Evolutionary conservation across 1,284 basidiomycete species (phyloP).

Genomic region (Pholiota adiposa): DNA sequence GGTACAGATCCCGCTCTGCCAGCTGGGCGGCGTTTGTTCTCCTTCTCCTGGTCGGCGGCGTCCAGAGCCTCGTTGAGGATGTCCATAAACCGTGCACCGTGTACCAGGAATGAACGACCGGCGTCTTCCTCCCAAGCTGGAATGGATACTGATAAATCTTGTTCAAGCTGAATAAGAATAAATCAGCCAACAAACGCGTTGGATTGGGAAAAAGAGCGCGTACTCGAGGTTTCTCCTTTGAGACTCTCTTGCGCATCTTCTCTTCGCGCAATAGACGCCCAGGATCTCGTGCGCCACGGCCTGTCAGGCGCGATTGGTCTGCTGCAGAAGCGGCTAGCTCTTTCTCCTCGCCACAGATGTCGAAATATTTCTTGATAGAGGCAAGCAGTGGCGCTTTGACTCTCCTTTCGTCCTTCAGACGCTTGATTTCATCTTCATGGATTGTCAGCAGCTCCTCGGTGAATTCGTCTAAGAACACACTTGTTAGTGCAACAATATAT

Average conservation of each 20-base stretch:
- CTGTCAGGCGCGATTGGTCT: constrained; percentile 78
- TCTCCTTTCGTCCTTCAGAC: constrained; percentile 81
- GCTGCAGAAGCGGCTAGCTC: constrained; percentile 83
- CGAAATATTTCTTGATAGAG: constrained; percentile 86
- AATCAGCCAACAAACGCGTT: constrained; percentile 7
- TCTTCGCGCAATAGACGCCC: constrained; percentile 88
- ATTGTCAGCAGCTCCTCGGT: constrained; percentile 87
- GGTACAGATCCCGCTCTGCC: constrained; percentile 55
- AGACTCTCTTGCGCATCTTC: constrained; percentile 97
- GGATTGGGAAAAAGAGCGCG: constrained; percentile 26
- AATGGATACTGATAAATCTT: constrained; percentile 80
- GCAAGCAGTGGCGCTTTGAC: constrained; percentile 79
- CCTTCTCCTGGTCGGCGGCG: constrained; percentile 81
- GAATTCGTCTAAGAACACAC: constrained; percentile 68
- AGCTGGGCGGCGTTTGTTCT: constrained; percentile 62
- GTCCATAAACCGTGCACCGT: constrained; percentile 84
- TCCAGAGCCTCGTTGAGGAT: constrained; percentile 75
- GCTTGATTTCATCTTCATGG: constrained; percentile 88
- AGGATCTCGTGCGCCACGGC: constrained; percentile 79
- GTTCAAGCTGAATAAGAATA: constrained; percentile 69
- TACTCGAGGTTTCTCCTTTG: constrained; percentile 92
- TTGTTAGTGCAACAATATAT: constrained; percentile 2
- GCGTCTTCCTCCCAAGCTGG: constrained; percentile 89
- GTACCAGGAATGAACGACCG: constrained; percentile 80
- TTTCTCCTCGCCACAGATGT: constrained; percentile 89